A percentile compares a stretch with the other conserved stretches of the same genome.
phyloP scores from a whole-genome alignment of 2,329 filamentous ascomycete species.

The Ceratocystis alfenasii region DNA sequence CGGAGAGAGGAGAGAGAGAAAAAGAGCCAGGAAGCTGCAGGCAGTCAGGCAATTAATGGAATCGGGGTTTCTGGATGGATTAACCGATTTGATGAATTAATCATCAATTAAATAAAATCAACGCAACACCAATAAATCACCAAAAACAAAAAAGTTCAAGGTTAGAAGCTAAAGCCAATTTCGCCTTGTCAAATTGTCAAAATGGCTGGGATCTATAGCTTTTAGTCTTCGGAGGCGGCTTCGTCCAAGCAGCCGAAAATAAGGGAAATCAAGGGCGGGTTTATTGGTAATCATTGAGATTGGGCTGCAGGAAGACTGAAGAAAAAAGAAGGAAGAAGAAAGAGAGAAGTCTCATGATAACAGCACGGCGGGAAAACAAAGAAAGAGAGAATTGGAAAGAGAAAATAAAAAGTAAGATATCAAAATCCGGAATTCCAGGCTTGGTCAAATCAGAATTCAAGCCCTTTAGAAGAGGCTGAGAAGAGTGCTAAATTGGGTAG shows the following conservation, averaged over 20 bases:
- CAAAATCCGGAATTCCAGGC: neutral
- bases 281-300: constrained; percentile 16
- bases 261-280: constrained; percentile 8
- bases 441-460: neutral
- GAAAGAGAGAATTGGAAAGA: neutral
- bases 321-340: constrained; percentile 7
- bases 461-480: constrained; percentile 6
- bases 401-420: neutral
- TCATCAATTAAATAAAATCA: too few relatives aligned
- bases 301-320: neutral
- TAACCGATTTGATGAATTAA: too few relatives aligned
- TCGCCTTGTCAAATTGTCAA: neutral
- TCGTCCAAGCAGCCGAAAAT: constrained; percentile 19
- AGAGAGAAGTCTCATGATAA: neutral
- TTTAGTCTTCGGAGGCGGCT: neutral
- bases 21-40: neutral
- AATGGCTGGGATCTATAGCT: neutral
- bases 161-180: neutral
- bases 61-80: neutral
- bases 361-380: neutral
- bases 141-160: too few relatives aligned
- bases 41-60: neutral
- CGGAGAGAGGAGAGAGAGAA: neutral
- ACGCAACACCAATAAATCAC: too few relatives aligned
- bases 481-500: neutral